These are phyloP conservation scores for Aureobasidium leucospermi DNA, from an alignment of 2,329 filamentous ascomycete species.

Conservation along the genomic window DNA sequence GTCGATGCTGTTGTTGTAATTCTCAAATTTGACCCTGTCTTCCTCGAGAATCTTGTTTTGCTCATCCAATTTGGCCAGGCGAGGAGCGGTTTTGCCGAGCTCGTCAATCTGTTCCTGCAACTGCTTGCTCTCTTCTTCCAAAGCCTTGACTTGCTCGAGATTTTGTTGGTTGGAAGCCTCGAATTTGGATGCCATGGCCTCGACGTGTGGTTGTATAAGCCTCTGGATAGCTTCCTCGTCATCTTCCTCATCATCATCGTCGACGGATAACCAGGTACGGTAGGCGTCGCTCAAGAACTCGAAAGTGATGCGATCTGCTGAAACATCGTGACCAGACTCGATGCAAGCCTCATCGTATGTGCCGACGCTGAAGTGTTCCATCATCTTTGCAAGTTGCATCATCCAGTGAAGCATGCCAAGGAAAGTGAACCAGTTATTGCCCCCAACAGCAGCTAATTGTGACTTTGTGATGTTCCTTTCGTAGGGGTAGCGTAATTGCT, in stretches of 20 bases:
- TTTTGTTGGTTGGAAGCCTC: conserved; percentile 79
- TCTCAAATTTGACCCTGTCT: conserved; percentile 89
- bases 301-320: conserved; percentile 87
- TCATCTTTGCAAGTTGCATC: conserved; percentile 94
- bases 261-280: conserved; percentile 86
- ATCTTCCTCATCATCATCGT: conserved; percentile 63
- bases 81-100: conserved; percentile 76
- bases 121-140: conserved; percentile 78
- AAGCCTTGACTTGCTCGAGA: conserved; percentile 69
- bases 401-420: conserved; percentile 95
- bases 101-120: conserved; percentile 82
- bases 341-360: conserved; percentile 85
- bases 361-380: conserved; percentile 71
- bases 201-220: conserved; percentile 73
- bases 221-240: conserved; percentile 75
- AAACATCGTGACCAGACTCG: conserved; percentile 81
- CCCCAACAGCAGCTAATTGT: conserved; percentile 87
- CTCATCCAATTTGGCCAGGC: conserved; percentile 76
- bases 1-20: conserved; percentile 80
- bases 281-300: conserved; percentile 86
- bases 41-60: conserved; percentile 91
- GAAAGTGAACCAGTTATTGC: conserved; percentile 95
- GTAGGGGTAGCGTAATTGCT: conserved; percentile 90
- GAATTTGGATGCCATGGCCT: conserved; percentile 82
- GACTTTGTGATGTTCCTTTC: conserved; percentile 95